phyloP scores from a whole-genome alignment of 2,329 filamentous ascomycete genomes.

The Aspergillus udagawae region DNA sequence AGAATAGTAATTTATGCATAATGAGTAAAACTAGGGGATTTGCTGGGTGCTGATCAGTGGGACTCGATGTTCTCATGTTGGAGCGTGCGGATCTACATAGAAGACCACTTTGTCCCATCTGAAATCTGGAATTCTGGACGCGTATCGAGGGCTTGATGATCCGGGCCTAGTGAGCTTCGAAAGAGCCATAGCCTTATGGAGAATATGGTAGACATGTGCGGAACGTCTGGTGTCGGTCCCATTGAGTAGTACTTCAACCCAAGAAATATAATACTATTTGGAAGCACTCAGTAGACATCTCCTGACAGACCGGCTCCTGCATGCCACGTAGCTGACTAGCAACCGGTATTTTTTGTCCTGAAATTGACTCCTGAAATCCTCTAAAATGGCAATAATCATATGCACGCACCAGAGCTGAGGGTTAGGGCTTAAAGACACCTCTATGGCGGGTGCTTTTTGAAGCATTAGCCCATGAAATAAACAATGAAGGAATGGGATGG shows the following conservation, averaged over 20 bases:
- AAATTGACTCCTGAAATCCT: not conserved
- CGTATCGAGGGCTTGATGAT: not conserved
- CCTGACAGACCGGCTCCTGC: not conserved
- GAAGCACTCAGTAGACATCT: not conserved
- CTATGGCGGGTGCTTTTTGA: not conserved
- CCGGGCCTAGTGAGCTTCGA: not conserved
- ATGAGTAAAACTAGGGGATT: not conserved
- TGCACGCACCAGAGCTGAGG: not conserved
- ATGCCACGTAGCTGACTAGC: not conserved
- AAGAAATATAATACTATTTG: too few species aligned
- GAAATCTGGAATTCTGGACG: not conserved
- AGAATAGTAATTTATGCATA: not conserved
- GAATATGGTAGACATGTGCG: not conserved
- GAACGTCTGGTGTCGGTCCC: not conserved
- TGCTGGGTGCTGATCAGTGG: conserved; percentile 11
- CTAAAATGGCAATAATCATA: not conserved
- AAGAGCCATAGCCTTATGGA: not conserved
- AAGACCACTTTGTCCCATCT: not conserved
- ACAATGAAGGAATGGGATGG: not conserved
- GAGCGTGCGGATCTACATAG: conserved; percentile 6
- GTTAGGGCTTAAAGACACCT: not conserved
- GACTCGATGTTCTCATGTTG: conserved; percentile 1
- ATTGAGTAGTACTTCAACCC: not conserved
- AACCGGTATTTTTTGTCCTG: not conserved
- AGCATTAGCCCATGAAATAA: not conserved